phyloP scores from a whole-genome alignment of 441 rosid species.

The Capsella rubella region DNA sequence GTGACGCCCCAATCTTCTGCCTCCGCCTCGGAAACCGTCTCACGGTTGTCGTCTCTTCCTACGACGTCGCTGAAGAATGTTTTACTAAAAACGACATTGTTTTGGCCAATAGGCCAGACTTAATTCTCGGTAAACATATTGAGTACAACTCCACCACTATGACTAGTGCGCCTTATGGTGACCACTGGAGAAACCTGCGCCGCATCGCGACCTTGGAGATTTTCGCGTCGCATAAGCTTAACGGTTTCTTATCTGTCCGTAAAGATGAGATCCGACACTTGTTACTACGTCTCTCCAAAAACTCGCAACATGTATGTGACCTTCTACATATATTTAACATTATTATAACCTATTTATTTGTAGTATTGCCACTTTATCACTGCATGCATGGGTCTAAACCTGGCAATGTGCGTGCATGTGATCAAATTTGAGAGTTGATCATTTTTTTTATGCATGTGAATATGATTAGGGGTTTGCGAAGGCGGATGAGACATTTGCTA shows the following conservation, averaged over 20 bases:
- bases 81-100: conserved; percentile 24
- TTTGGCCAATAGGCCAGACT: conserved; percentile 30
- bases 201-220: conserved; percentile 42
- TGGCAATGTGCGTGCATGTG: too few species aligned
- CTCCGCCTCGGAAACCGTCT: conserved; percentile 61
- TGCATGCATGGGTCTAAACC: too few species aligned
- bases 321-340: too few species aligned
- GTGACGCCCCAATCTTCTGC: conserved; percentile 42
- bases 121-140: neutral
- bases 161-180: conserved; percentile 33
- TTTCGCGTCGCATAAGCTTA: conserved; percentile 38
- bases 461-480: too few species aligned
- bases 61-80: conserved; percentile 59
- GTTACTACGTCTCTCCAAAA: conserved; percentile 16
- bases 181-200: conserved; percentile 47
- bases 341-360: too few species aligned
- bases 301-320: too few species aligned
- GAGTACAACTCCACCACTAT: conserved; percentile 31
- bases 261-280: conserved; percentile 42
- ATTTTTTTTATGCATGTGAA: too few species aligned
- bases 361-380: too few species aligned
- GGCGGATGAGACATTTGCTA: too few species aligned
- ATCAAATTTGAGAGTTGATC: too few species aligned
- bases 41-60: conserved; percentile 59
- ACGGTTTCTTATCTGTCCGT: conserved; percentile 29